A percentile compares a stretch with the other conserved stretches of the same genome.
Conservation (phyloP, 176 grass and related monocot species). For the Bolboschoenus planiculmis region DNA sequence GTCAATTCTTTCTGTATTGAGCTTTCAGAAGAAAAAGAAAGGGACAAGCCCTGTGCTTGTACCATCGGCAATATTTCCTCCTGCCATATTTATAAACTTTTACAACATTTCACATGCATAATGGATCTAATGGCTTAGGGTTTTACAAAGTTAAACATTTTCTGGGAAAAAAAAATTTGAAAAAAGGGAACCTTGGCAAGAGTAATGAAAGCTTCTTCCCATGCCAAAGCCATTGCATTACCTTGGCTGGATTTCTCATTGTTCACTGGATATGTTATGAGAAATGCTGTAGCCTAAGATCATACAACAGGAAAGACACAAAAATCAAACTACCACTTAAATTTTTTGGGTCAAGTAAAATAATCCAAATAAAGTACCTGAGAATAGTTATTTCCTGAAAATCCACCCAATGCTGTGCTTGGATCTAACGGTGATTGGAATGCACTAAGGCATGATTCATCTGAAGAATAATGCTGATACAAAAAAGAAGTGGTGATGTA, state of each 20-base stretch:
- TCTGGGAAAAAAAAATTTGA: background rate
- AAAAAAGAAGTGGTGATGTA: background rate
- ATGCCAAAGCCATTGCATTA: conserved; percentile 71
- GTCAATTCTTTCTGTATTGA: conserved; percentile 91
- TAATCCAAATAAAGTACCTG: conserved; percentile 47
- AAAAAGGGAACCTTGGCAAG: conserved; percentile 61
- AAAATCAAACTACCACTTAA: background rate
- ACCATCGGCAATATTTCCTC: conserved; percentile 86
- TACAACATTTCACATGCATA: conserved; percentile 7
- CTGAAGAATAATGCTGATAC: conserved; percentile 94
- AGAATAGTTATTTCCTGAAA: conserved; percentile 74
- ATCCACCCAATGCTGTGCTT: conserved; percentile 81
- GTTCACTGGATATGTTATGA: conserved; percentile 97
- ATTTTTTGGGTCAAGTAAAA: background rate
- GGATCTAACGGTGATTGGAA: conserved; percentile 86
- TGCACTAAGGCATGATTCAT: conserved; percentile 73
- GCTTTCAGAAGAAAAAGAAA: conserved; percentile 95
- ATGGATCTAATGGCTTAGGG: background rate
- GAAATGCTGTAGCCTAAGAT: conserved; percentile 75
- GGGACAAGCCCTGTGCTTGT: conserved; percentile 62
- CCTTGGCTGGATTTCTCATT: conserved; percentile 68
- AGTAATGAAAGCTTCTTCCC: conserved; percentile 86
- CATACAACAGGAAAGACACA: conserved; percentile 14
- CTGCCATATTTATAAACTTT: conserved; percentile 28
- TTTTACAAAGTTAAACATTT: background rate